Evolutionary conservation across 768 basidiomycete species (phyloP).

Genomic region (Omphalotus guepiniiformis): DNA sequence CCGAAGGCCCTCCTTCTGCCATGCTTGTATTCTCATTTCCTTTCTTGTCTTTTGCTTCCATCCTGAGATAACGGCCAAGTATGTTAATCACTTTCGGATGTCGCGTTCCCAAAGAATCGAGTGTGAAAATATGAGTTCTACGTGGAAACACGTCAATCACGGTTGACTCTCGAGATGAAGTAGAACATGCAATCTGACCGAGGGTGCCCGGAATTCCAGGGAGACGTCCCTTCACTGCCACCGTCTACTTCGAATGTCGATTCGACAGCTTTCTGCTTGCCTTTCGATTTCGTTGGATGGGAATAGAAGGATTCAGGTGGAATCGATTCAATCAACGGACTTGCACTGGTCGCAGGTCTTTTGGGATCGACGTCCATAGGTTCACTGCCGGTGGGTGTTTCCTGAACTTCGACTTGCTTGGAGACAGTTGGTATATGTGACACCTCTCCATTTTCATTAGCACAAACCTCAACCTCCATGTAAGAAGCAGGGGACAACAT

Average conservation of each 20-base stretch:
- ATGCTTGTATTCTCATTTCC: slow-evolving; percentile 31
- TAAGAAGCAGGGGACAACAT: no score
- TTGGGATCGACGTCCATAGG: no score
- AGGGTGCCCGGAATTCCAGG: no score
- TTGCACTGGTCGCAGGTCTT: no score
- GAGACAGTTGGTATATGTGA: no score
- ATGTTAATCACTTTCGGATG: slow-evolving; percentile 63
- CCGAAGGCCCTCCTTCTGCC: slow-evolving; percentile 45
- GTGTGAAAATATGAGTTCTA: slow-evolving; percentile 79
- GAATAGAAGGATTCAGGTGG: background rate
- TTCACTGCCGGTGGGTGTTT: no score
- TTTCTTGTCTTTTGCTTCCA: slow-evolving; percentile 78
- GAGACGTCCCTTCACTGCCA: no score
- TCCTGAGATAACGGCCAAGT: slow-evolving; percentile 61
- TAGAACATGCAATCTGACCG: background rate
- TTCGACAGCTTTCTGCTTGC: slow-evolving; percentile 8
- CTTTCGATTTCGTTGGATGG: slow-evolving; percentile 1
- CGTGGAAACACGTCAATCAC: background rate
- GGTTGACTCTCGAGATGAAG: background rate
- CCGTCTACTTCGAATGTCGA: background rate
- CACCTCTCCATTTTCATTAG: no score
- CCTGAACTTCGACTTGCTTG: no score
- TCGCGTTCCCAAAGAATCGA: slow-evolving; percentile 82
- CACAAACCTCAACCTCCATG: no score
- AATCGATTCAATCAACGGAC: no score